Evolutionary conservation across 805 yeast genomes (phyloP).

Genomic region (Ogataea naganishii): DNA sequence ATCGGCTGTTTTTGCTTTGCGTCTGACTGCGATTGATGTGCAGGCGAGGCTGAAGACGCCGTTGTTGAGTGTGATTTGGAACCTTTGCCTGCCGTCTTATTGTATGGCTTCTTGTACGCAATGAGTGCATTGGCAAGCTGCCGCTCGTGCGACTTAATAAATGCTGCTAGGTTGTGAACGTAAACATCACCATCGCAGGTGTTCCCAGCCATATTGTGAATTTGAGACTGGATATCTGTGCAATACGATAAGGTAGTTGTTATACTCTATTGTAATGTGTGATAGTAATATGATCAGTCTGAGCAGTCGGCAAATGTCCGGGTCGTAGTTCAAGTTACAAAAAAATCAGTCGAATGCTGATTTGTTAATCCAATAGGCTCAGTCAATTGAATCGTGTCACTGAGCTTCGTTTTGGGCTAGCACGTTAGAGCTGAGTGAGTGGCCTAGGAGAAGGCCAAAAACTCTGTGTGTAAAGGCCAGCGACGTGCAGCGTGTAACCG

Average conservation of each 20-base stretch:
- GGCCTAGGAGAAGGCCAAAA: too few species aligned
- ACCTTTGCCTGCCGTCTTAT: slow-evolving; percentile 5
- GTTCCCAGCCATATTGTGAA: slow-evolving; percentile 14
- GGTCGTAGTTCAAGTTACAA: too few species aligned
- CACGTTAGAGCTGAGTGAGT: too few species aligned
- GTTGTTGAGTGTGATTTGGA: slow-evolving; percentile 6
- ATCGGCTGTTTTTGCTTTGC: slow-evolving; percentile 7
- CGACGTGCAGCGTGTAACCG: too few species aligned
- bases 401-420: too few species aligned
- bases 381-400: too few species aligned
- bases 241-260: neutral
- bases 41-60: slow-evolving; percentile 1
- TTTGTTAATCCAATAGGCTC: too few species aligned
- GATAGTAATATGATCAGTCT: neutral
- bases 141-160: slow-evolving; percentile 46
- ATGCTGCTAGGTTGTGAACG: slow-evolving; percentile 43
- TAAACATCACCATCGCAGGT: slow-evolving; percentile 50
- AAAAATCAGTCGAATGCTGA: too few species aligned
- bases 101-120: slow-evolving; percentile 37
- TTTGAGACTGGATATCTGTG: neutral
- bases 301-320: neutral
- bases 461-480: too few species aligned
- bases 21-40: neutral
- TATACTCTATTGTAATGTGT: neutral
- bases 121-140: slow-evolving; percentile 51